Base-by-base conservation (phyloP, 768 basidiomycete species). In the Hysterangium stoloniferum region DNA sequence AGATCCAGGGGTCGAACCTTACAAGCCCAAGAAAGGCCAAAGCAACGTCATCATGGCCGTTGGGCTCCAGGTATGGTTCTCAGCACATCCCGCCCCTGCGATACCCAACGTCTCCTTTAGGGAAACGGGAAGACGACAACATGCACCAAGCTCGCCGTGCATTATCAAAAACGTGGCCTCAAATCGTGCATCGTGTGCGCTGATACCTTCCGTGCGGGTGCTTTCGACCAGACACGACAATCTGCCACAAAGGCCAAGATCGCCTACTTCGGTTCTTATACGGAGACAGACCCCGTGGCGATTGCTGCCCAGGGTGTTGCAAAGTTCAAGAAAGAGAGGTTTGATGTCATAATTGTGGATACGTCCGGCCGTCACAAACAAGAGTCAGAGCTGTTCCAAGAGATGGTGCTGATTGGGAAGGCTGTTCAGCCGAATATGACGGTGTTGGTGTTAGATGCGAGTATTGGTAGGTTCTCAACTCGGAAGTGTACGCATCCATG, bases 51-150 rank as follows among this genome's bases (percentile, higher is more conserved):
- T 99, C 52, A 99, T 99, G 96, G 91, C 91, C 32, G 93, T 97
- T 54, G 93, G 93, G 66, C 78, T 97, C 35, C 93, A 96, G 76
- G 91, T 88, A 58, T 54, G 75, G 42, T 22, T 29, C n/a, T 25
- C 29, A 20, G 22, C 22, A 40, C 17, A 25, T 42, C 50, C 22
- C 45, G 11, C 40, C 17, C 41, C 27, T 24, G 54, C 27, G 48
- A 40, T 45, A 40, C 12, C 42, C n/a, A 41, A 40, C 27, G 58
- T n/a, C 42, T 33, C 38, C n/a, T n/a, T 28, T 58, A 95, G 90
- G 93, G 93, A 44, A 96, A 95, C 47, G 96, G 96, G 36, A 99
- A 99, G 74, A 99, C 96, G 4, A 99, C 96, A 19, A 97, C 95
- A 34, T 99, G 96, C 68, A 99, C 96, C 8, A 99, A 98, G 61